Evolutionary conservation across 192 early-diverging fungal genomes (phyloP).

Genomic region (Coemansia guatemalensis): DNA sequence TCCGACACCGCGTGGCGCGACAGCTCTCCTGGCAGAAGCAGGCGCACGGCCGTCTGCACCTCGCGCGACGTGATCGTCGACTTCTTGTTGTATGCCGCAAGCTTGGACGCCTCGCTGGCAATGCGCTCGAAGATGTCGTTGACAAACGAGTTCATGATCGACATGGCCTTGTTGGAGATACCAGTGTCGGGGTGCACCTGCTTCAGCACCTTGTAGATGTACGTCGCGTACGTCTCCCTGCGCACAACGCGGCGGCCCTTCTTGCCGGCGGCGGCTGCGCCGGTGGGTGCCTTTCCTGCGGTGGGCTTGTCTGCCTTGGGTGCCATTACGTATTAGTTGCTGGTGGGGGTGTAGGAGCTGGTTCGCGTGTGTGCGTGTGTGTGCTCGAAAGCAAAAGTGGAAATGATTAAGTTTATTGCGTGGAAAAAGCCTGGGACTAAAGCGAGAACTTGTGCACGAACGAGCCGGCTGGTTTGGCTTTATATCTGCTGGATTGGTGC

Average conservation of each 20-base stretch:
- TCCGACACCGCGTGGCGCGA: too few species aligned
- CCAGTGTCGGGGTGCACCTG: slow-evolving; percentile 97
- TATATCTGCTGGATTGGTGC: neutral
- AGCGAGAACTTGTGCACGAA: too few species aligned
- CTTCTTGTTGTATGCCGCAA: slow-evolving; percentile 92
- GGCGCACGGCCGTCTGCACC: slow-evolving; percentile 74
- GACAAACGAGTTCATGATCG: slow-evolving; percentile 94
- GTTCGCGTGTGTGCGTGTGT: too few species aligned
- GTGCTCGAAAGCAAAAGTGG: too few species aligned
- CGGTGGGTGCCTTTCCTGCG: slow-evolving; percentile 43
- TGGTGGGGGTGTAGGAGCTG: too few species aligned
- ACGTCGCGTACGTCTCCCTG: slow-evolving; percentile 90
- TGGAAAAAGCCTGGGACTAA: too few species aligned
- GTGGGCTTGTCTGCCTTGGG: slow-evolving; percentile 57
- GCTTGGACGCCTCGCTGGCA: slow-evolving; percentile 78
- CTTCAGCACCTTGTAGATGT: slow-evolving; percentile 98
- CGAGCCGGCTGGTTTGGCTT: neutral
- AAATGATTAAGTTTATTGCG: too few species aligned
- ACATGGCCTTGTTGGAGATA: slow-evolving; percentile 98
- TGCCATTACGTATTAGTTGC: too few species aligned
- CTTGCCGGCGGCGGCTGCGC: slow-evolving; percentile 61
- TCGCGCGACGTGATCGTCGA: slow-evolving; percentile 95
- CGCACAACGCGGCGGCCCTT: slow-evolving; percentile 51
- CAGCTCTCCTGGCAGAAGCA: slow-evolving; percentile 89
- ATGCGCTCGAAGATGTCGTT: slow-evolving; percentile 98